A percentile compares a stretch with the other conserved stretches of the same genome.
Conservation (phyloP, 331 rosid genomes). For the Pyrus hybrid region DNA sequence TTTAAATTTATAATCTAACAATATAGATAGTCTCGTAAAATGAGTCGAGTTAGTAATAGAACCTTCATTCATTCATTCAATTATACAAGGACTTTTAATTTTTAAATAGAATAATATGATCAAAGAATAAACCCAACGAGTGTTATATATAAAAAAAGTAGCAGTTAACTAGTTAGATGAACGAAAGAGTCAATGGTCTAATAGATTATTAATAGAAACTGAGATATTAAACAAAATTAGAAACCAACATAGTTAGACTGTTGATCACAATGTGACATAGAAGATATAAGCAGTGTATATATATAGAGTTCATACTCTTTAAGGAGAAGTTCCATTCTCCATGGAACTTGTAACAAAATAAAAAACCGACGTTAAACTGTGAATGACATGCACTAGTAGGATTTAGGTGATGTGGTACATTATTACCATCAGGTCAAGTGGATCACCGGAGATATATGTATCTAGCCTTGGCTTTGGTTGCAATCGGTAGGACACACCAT, state of each 20-base stretch:
- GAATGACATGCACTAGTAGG: too few species aligned
- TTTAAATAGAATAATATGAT: too few species aligned
- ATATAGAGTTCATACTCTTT: not conserved
- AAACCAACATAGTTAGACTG: too few species aligned
- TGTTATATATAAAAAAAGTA: not conserved
- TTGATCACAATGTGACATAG: not conserved
- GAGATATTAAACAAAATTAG: too few species aligned
- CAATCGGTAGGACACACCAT: not conserved
- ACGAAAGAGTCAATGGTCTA: not conserved
- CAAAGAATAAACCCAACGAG: not conserved
- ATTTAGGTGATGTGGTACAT: not conserved
- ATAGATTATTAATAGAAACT: not conserved
- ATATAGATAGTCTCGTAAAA: too few species aligned
- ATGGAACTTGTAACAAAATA: not conserved
- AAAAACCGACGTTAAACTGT: too few species aligned
- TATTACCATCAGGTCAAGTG: not conserved
- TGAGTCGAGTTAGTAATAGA: not conserved
- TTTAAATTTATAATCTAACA: not conserved
- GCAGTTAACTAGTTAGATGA: too few species aligned
- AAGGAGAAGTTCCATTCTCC: not conserved
- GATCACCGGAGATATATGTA: not conserved
- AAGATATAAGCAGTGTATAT: not conserved
- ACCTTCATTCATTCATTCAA: too few species aligned
- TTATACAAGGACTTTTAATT: not conserved
- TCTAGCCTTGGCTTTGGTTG: not conserved